Base-by-base conservation (phyloP, 2,329 filamentous ascomycete genomes). In the Colletotrichum australisinense region DNA sequence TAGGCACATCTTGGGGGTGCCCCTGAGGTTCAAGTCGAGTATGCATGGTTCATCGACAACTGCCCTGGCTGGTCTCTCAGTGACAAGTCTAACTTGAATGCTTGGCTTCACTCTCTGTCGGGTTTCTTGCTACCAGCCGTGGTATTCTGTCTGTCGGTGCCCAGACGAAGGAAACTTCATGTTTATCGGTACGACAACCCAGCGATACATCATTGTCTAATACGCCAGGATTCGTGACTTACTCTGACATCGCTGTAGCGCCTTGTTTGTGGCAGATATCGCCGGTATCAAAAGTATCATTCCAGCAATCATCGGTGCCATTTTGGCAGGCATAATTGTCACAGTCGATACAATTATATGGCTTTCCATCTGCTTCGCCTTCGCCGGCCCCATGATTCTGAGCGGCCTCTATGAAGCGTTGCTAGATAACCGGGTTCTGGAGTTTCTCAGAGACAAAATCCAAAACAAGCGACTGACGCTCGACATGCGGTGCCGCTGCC, bases 271-370 rank as follows among this genome's bases (percentile, higher is more conserved):
- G 16, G 38, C 38, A 5, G 38, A 42, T 14, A 12, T 42, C 2
- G 38, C 0, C 16, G 42, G 42, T 5, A 46, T 46, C 42, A 42
- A 42, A 42, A 49, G 19, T 0, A 49, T 49, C 6, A 49, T 49
- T 0, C 42, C 42, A n/a, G 19, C 16, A n/a, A 49, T 49, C 1
- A 0, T n/a, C 16, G 19, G 42, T 4, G 42, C 42, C 0, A n/a
- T 49, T 0, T 0, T 19, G 0, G 42, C 42, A n/a, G 42, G 42
- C 19, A 0, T 49, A 3, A 49, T n/a, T 9, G 42, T 49, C 19
- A 49, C 42, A n/a, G 42, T 49, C 42, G 42, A 49, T 0, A 49
- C 42, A 4, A 49, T 49, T 0, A 49, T 49, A 9, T 49, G 42
- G 42, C 42, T 49, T 0, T 49, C 42, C 19, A n/a, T 49, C 42